Base-by-base conservation (phyloP, 495 filamentous ascomycete species). In the Penicillium bovifimosum region DNA sequence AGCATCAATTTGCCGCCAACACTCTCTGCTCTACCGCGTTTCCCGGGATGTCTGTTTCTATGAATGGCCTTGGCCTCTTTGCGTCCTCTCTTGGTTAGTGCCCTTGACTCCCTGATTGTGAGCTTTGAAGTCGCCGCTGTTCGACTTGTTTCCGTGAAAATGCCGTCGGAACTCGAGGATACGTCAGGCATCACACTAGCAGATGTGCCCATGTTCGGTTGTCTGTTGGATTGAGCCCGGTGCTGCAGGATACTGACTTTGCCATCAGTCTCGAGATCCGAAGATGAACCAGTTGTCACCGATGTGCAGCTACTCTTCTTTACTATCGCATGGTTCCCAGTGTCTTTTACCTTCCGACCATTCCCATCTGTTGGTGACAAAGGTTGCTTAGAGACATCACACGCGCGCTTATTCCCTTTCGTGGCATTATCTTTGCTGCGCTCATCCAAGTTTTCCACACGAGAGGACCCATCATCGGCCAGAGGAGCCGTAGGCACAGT, bases 1-100 rank as follows among this genome's bases (percentile, higher is more conserved):
- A 59, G 61, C 16, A 54, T 39, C 6, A 72, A 53, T 34, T 67
- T 70, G 34, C 54, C 41, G 6, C 62, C 69, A 24, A 70, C 56
- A 17, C 36, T 31, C 40, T 62, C 45, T 3, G 67, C 69, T 48
- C 65, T 64, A 16, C 69, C 67, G 28, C 50, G 6, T 6, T 9
- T 3, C 11, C n/a, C n/a, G 11, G 9, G 9, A 17, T 9, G 8
- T 8, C 14, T 18, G n/a, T 10, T 28, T 5, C 29, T 20, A 20
- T 44, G 41, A 4, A 16, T 24, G 17, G 14, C 17, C 14, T 36
- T 45, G 9, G 14, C 6, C 40, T 26, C 26, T 6, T 14, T 20
- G 11, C 1, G 11, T 35, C 4, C 20, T 20, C 10, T 7, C 14
- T 52, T 52, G 9, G 31, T 10, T 8, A 34, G 20, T 29, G 24